These are phyloP conservation scores for Cordyceps tenuipes DNA, from an alignment of 2,329 filamentous ascomycete genomes.

Conservation along the genomic window DNA sequence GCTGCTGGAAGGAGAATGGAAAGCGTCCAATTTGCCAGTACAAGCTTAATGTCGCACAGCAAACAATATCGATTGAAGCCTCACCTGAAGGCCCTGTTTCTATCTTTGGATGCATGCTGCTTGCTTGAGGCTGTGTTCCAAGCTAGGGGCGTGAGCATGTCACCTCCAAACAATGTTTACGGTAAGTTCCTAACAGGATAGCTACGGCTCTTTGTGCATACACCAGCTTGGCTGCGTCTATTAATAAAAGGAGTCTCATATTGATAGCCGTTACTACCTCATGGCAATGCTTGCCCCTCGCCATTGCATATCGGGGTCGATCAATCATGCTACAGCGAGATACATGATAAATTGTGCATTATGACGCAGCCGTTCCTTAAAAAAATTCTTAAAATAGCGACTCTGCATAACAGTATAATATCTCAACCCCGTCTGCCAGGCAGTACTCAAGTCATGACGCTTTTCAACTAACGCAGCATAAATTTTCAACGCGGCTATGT, in stretches of 20 bases:
- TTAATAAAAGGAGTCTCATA: neutral
- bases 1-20: neutral
- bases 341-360: neutral
- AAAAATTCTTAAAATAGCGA: neutral
- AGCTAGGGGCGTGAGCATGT: neutral
- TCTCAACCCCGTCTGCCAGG: neutral
- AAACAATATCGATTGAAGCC: neutral
- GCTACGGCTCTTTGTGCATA: neutral
- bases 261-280: neutral
- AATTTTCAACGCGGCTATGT: constrained; percentile 31
- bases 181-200: neutral
- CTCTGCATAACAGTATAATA: neutral
- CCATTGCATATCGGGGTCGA: neutral
- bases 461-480: neutral
- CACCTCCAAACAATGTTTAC: neutral
- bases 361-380: neutral
- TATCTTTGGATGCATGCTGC: constrained; percentile 8
- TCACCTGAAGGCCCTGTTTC: neutral
- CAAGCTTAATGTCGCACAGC: neutral
- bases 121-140: neutral
- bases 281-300: neutral
- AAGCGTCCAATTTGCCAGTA: too few species aligned
- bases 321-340: neutral
- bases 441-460: neutral
- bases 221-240: neutral